These are phyloP conservation scores for Encephalitozoon romaleae DNA, from an alignment of 371 early-diverging fungal genomes.

Conservation along the genomic window DNA sequence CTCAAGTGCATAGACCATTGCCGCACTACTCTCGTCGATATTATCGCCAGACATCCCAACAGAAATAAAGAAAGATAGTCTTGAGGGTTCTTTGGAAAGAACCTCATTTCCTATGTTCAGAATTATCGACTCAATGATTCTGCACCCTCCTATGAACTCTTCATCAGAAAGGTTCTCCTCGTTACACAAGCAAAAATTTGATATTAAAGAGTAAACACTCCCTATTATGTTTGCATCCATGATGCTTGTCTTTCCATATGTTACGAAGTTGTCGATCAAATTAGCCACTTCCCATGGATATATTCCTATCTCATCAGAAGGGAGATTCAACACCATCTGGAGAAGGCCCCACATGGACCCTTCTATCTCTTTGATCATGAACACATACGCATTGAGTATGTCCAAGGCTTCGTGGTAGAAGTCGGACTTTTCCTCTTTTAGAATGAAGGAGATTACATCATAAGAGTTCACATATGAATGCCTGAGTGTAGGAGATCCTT, in stretches of 20 bases:
- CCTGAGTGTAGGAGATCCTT: constrained; percentile 14
- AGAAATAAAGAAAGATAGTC: constrained; percentile 41
- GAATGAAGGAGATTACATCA: constrained; percentile 33
- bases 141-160: constrained; percentile 57
- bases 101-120: constrained; percentile 54
- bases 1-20: constrained; percentile 42
- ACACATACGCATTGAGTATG: constrained; percentile 50
- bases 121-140: constrained; percentile 57
- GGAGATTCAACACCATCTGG: constrained; percentile 37
- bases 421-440: constrained; percentile 46
- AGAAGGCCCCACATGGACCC: constrained; percentile 48
- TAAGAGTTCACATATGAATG: constrained; percentile 36
- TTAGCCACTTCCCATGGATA: constrained; percentile 47
- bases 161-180: constrained; percentile 56
- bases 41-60: constrained; percentile 21
- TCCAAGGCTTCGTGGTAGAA: constrained; percentile 56
- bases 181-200: constrained; percentile 1
- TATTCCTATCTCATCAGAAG: constrained; percentile 41
- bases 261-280: constrained; percentile 59
- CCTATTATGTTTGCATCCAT: constrained; percentile 34
- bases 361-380: constrained; percentile 50
- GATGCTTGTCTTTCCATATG: constrained; percentile 49
- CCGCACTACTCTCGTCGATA: constrained; percentile 28
- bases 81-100: not conserved
- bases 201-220: constrained; percentile 15